These are phyloP conservation scores for Croton laevigatus DNA, from an alignment of 441 rosid species.

Conservation along the genomic window DNA sequence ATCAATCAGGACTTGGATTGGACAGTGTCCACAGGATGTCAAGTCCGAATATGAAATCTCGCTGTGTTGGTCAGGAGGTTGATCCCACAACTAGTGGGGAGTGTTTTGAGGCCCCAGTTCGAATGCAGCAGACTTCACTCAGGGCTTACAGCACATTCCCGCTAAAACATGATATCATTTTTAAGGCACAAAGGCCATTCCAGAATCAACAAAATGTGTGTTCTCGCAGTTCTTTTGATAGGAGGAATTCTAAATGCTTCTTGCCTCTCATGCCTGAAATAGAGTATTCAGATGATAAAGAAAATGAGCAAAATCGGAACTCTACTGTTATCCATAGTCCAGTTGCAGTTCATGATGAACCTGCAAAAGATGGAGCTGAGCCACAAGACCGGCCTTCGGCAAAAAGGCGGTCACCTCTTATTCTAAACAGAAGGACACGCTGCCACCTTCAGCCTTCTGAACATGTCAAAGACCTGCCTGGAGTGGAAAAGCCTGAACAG, in stretches of 20 bases:
- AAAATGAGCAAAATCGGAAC: constrained; percentile 23
- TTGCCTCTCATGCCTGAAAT: constrained; percentile 18
- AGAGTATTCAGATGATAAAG: constrained; percentile 17
- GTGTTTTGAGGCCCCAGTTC: constrained; percentile 26
- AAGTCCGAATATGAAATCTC: constrained; percentile 20
- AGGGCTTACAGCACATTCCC: constrained; percentile 36
- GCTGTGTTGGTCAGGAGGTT: constrained; percentile 20
- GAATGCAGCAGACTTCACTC: constrained; percentile 36
- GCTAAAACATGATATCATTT: constrained; percentile 22
- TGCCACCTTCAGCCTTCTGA: constrained; percentile 30
- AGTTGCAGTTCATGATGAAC: constrained; percentile 22
- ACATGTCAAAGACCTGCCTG: constrained; percentile 20
- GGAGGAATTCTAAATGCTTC: constrained; percentile 18
- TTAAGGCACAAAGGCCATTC: constrained; percentile 20
- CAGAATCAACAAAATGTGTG: constrained; percentile 20
- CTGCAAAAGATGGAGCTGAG: constrained; percentile 27
- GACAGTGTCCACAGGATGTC: constrained; percentile 25
- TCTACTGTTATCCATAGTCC: constrained; percentile 11
- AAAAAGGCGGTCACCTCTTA: constrained; percentile 31
- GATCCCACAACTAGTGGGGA: constrained; percentile 18
- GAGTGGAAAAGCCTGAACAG: constrained; percentile 23
- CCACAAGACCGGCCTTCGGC: constrained; percentile 24
- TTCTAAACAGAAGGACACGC: constrained; percentile 30
- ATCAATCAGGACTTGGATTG: constrained; percentile 17
- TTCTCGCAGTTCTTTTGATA: constrained; percentile 14